Conservation (phyloP, 805 yeast genomes). For the Zygosaccharomyces bisporus region DNA sequence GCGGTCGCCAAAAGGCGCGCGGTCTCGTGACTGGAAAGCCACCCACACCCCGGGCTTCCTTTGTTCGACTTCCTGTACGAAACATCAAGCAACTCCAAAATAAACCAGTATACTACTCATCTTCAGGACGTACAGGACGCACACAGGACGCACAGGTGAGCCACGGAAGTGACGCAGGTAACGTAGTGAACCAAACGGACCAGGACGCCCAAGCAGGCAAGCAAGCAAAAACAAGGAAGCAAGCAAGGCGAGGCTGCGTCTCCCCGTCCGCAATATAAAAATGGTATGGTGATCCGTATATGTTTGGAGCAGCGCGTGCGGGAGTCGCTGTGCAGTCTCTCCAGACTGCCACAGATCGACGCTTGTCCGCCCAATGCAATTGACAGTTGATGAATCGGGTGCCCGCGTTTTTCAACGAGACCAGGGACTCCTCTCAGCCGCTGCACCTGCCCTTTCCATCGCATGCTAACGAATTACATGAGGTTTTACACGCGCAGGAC, state of each 20-base stretch:
- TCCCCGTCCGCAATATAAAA: background rate
- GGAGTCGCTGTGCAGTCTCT: background rate
- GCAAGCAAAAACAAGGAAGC: no score
- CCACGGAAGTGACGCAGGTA: background rate
- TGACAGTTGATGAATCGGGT: background rate
- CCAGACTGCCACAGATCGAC: background rate
- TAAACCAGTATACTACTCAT: background rate
- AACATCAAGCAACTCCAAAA: background rate
- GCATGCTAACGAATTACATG: constrained; percentile 20
- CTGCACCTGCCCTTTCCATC: background rate
- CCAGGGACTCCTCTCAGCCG: constrained; percentile 1
- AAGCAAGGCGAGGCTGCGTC: background rate
- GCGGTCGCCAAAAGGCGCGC: background rate
- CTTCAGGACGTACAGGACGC: background rate
- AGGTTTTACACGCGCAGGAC: constrained; percentile 21
- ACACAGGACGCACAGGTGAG: background rate
- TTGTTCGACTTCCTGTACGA: background rate
- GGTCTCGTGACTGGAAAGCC: background rate
- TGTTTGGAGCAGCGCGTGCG: background rate
- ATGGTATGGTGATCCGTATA: constrained; percentile 4
- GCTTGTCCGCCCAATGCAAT: background rate
- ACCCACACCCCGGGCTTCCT: constrained; percentile 4
- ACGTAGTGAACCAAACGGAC: background rate
- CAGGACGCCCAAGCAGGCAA: background rate
- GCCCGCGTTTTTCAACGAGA: constrained; percentile 1